These are phyloP conservation scores for Aquilaria agallochum DNA, from an alignment of 441 rosid genomes.

Conservation along the genomic window DNA sequence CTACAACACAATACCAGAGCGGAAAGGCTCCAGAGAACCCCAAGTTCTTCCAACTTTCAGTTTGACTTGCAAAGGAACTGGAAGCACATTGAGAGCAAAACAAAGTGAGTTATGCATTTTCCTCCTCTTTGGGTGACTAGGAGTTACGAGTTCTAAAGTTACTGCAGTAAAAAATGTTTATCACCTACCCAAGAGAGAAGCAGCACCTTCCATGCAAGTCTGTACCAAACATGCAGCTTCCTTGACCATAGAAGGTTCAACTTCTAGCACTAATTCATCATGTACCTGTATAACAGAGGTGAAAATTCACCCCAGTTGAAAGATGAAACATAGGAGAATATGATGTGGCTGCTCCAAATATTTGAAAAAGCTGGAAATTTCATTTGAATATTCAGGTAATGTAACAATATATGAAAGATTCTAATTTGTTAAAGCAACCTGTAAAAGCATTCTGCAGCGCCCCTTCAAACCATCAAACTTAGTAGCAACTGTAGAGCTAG, in stretches of 20 bases:
- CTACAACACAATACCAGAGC: no score
- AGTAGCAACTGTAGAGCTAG: conserved; percentile 37
- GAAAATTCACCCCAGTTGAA: conserved; percentile 13
- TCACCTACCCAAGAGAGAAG: conserved; percentile 63
- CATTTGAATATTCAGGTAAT: background rate
- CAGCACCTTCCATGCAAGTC: conserved; percentile 84
- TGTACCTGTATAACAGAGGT: conserved; percentile 53
- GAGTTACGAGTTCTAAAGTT: background rate
- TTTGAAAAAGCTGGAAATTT: background rate
- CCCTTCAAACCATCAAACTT: conserved; percentile 69
- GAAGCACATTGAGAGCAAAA: conserved; percentile 12
- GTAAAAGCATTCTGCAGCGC: conserved; percentile 80
- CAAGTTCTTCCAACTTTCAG: conserved; percentile 87
- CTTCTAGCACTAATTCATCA: conserved; percentile 94
- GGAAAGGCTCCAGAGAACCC: conserved; percentile 82
- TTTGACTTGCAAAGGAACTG: conserved; percentile 92
- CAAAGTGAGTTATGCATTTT: conserved; percentile 5
- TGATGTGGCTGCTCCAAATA: background rate
- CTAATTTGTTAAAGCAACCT: conserved; percentile 40
- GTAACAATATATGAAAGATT: conserved; percentile 4
- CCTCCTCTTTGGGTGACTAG: conserved; percentile 9
- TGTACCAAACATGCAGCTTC: conserved; percentile 73
- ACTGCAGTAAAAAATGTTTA: background rate
- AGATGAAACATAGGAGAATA: background rate
- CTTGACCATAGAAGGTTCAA: conserved; percentile 62